Evolutionary conservation across 2,329 filamentous ascomycete genomes (phyloP), one percentile per base, ranked within the genome.

Genomic region (Aurifilum marmelostoma): DNA sequence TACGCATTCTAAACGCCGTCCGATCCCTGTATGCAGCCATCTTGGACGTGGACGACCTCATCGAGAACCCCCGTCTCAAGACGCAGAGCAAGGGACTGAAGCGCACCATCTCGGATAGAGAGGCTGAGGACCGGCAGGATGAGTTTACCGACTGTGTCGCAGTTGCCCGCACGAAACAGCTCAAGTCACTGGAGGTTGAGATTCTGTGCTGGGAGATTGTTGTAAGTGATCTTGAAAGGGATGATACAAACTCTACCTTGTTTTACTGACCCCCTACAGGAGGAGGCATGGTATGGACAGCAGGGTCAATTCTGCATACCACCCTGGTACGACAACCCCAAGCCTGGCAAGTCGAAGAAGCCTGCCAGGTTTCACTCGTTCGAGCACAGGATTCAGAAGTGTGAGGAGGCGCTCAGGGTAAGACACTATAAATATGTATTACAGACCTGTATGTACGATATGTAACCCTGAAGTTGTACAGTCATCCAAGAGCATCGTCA

Each of bases 111-210:
- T 9, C 12, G 27, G 18, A 59, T 37, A 32, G 29, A 11, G 32
- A 34, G 2, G 18, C 32, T 27, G 56, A 27, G 64, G 62, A 29
- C 41, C 64, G 39, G 59, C 62, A 69, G 50, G 66, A 69, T 37
- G 59, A 61, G 21, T 50, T 59, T 63, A 39, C 47, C 4, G 52
- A 60, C 24, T 64, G 62, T 37, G 67, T 60, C n/a, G 67, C 56
- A 9, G 32, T 59, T n/a, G 32, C 56, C 37, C 56, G 29, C 16
- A 59, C 32, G 0, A 59, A 59, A 32, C 29, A 59, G 56, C 21
- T 59, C 14, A 59, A 59, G 18, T 59, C 56, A 2, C 8, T 59
- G 2, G 56, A 59, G 29, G 21, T 59, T n/a, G 56, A 59, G 18
- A 16, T 59, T 0, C 32, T 59, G 29, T 59, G 56, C 32, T 59